Evolutionary conservation across 2,329 filamentous ascomycete species (phyloP).

Genomic region (Rutstroemia sp.): DNA sequence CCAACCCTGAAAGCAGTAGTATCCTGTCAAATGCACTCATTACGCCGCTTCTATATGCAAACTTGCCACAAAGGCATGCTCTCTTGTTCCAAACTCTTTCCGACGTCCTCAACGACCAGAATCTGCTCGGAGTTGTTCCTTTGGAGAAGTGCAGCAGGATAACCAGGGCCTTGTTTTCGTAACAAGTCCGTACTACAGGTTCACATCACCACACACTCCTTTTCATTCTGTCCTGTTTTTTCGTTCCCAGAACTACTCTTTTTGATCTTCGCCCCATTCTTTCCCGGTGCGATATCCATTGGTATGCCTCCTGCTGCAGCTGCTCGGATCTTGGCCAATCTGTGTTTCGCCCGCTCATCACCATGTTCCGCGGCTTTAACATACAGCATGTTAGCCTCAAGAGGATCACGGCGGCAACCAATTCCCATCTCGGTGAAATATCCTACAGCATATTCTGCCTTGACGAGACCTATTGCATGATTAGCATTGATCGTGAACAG

Average conservation of each 20-base stretch:
- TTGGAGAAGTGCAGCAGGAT: too few species aligned
- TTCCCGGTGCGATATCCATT: slow-evolving; percentile 26
- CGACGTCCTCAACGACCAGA: too few species aligned
- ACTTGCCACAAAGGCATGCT: neutral
- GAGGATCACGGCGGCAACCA: slow-evolving; percentile 84
- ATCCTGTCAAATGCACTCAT: neutral
- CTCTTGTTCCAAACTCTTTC: neutral
- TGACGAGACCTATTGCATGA: slow-evolving; percentile 30
- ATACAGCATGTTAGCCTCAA: slow-evolving; percentile 98
- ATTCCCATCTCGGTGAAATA: slow-evolving; percentile 99
- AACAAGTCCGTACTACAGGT: neutral
- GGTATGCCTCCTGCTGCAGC: slow-evolving; percentile 51
- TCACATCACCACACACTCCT: slow-evolving; percentile 26
- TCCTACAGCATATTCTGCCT: slow-evolving; percentile 88
- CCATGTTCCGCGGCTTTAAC: slow-evolving; percentile 90
- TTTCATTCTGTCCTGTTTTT: slow-evolving; percentile 19
- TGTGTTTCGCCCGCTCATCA: slow-evolving; percentile 81
- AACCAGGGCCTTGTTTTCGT: neutral
- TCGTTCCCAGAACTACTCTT: slow-evolving; percentile 20
- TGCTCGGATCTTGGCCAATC: slow-evolving; percentile 77
- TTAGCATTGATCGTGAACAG: neutral
- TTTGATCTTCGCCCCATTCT: slow-evolving; percentile 25
- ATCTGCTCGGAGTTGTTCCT: neutral
- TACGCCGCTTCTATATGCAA: neutral
- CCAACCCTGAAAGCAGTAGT: neutral